Percentiles rank a stretch among this genome's conserved stretches.
These are phyloP conservation scores for Teunomyces atbi DNA, from an alignment of 805 yeast genomes.

Conservation along the genomic window DNA sequence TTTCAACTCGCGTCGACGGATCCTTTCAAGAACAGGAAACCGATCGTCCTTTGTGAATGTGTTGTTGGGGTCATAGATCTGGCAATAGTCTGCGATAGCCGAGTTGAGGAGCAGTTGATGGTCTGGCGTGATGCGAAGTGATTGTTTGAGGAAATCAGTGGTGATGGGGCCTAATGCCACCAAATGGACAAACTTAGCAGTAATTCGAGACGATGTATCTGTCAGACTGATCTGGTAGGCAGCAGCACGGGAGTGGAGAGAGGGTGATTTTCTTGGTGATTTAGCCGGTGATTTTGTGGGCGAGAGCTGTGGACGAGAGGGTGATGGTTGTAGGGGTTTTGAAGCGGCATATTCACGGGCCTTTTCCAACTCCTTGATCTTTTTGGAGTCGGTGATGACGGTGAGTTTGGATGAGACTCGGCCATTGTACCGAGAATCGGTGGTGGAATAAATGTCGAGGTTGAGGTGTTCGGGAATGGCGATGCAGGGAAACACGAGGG, in stretches of 20 bases:
- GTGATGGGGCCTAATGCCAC: slow-evolving; percentile 51
- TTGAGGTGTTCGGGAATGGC: slow-evolving; percentile 34
- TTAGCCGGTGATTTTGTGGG: not conserved
- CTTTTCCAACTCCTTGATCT: slow-evolving; percentile 14
- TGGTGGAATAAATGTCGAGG: slow-evolving; percentile 29
- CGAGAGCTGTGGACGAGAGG: not conserved
- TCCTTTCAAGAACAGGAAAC: slow-evolving; percentile 23
- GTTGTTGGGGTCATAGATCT: slow-evolving; percentile 26
- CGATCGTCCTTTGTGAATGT: slow-evolving; percentile 26
- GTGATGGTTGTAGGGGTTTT: not conserved
- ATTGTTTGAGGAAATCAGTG: slow-evolving; percentile 22
- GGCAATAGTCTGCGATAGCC: slow-evolving; percentile 30
- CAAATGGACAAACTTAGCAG: slow-evolving; percentile 38
- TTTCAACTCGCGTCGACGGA: slow-evolving; percentile 22
- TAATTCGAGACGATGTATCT: slow-evolving; percentile 5
- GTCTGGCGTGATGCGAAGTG: slow-evolving; percentile 15
- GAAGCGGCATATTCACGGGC: slow-evolving; percentile 2
- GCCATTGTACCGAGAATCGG: slow-evolving; percentile 24
- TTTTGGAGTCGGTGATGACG: slow-evolving; percentile 30
- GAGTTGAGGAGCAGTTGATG: slow-evolving; percentile 11
- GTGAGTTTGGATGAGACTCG: slow-evolving; percentile 29
- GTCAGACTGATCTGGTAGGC: slow-evolving; percentile 5
- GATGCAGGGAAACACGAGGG: slow-evolving; percentile 31
- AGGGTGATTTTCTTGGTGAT: slow-evolving; percentile 3
- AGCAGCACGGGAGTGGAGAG: not conserved